Base-by-base conservation (phyloP, 2,329 filamentous ascomycete genomes). In the Mycocentrospora acerina region DNA sequence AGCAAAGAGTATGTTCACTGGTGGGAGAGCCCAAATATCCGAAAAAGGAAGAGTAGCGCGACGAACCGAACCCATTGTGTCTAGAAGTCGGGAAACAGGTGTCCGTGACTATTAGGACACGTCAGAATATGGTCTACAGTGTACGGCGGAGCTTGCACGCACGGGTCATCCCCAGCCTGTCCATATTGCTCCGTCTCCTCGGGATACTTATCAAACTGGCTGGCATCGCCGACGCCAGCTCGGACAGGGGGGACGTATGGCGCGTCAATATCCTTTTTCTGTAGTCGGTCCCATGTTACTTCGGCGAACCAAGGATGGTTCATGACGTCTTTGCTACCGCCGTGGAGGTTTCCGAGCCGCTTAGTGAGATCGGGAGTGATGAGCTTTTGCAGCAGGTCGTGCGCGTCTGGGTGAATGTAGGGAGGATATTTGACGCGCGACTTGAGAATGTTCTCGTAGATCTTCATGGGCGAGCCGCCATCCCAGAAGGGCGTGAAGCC, bases 401-500 rank as follows among this genome's bases (percentile, higher is more conserved):
- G 90, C 0, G 93, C 93, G 64, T 97, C 93, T 1, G 86, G 83
- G 64, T 97, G 89, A 59, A 98, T 88, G 67, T 97, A 98, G 5
- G 88, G 85, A 37, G 93, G 93, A 67, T 97, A 98, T 72, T 96
- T 97, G 69, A 98, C 88, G 58, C 87, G 85, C 44, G 91, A 93
- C 62, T 90, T 90, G 50, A 98, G 80, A 60, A 98, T 98, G 68
- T 98, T 98, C 74, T 98, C 93, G 73, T 98, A 98, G 62, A 98
- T 98, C 72, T 95, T 96, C 82, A 98, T 95, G 3, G 93, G 91
- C 29, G 89, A 95, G 38, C 91, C 93, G 58, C 88, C 88, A 68
- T 98, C 93, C 91, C 93, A 98, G 75, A 98, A 98, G 4, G 93
- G 93, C 4, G 93, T 98, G 71, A 96, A 98, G 18, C 93, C 93